Base-by-base conservation (phyloP, 768 basidiomycete genomes). In the Russula olivacea region DNA sequence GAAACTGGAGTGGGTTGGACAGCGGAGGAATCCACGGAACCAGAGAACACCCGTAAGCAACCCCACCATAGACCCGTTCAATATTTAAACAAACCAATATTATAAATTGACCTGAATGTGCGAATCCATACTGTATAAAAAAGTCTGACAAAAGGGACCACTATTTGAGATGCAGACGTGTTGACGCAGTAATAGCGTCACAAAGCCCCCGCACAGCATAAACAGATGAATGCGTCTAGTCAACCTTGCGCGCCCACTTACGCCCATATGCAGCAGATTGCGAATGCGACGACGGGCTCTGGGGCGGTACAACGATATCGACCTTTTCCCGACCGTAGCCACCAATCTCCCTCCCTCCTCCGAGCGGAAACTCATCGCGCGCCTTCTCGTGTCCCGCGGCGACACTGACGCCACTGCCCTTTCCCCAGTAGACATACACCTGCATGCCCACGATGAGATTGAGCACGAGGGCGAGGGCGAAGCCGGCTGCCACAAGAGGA, bases 401-500 rank as follows among this genome's bases (percentile, higher is more conserved):
- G 30, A 58, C 70, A 9, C 53, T 68, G 15, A 55, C 67, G 28
- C 56, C 70, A 9, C 53, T 68, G 19, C 79, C 81, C 64, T 80
- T 78, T 14, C 86, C 87, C 88, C 89, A 90, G 73, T 90, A 98
- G 76, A 82, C 74, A 79, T 86, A 88, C 80, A 98, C 79, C 77
- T 98, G 94, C 12, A 74, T 76, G 3, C 90, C 94, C 14, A 98
- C 76, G n/a, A 96, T 78, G 61, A 85, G 65, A 74, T 99, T 99
- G 11, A 98, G 78, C 7, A 85, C 50, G 0, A 96, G 83, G 2
- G 93, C 92, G 23, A 94, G 80, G 0, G 81, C 84, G 73, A 94
- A 98, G 30, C 93, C 91, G 28, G 90, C 88, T 21, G 84, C 77
- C 66, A 98, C 83, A 66, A 97, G 79, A 9, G 72, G 68, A 73